phyloP scores from a whole-genome alignment of 495 filamentous ascomycete genomes.

The Penicillium turbatum region DNA sequence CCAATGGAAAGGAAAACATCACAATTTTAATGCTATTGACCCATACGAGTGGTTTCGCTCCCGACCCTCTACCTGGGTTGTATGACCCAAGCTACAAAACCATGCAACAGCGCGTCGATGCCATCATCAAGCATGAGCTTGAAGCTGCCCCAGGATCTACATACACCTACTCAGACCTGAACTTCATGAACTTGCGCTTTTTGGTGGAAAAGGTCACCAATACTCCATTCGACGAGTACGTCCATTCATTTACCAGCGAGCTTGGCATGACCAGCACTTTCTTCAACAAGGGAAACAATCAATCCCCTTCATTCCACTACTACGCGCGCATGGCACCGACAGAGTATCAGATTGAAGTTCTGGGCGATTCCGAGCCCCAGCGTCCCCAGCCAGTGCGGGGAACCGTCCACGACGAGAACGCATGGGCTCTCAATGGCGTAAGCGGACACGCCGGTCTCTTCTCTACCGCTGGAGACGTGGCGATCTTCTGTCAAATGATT shows the following conservation, averaged over 20 bases:
- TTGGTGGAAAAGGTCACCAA: conserved; percentile 22
- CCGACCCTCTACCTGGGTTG: conserved; percentile 17
- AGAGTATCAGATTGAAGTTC: conserved; percentile 26
- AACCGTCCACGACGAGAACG: conserved; percentile 30
- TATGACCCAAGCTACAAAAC: conserved; percentile 11
- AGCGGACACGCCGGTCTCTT: conserved; percentile 29
- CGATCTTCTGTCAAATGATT: conserved; percentile 29
- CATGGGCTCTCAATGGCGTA: conserved; percentile 24
- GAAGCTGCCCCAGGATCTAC: conserved; percentile 22
- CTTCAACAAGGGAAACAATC: conserved; percentile 27
- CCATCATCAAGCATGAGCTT: conserved; percentile 20
- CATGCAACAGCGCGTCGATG: conserved; percentile 19
- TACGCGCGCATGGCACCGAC: conserved; percentile 25
- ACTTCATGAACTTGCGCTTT: conserved; percentile 26
- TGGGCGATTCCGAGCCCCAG: conserved; percentile 20
- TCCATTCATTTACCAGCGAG: conserved; percentile 14
- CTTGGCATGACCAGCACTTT: conserved; percentile 27
- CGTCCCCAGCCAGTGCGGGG: conserved; percentile 30
- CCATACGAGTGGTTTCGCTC: conserved; percentile 26
- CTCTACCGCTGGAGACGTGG: conserved; percentile 19
- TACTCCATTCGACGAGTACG: conserved; percentile 18
- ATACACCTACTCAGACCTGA: conserved; percentile 27
- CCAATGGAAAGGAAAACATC: conserved; percentile 26
- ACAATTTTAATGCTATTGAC: conserved; percentile 25
- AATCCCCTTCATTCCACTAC: conserved; percentile 12